These are phyloP conservation scores for Fusarium liriodendri DNA, from an alignment of 2,329 filamentous ascomycete species.

Conservation along the genomic window DNA sequence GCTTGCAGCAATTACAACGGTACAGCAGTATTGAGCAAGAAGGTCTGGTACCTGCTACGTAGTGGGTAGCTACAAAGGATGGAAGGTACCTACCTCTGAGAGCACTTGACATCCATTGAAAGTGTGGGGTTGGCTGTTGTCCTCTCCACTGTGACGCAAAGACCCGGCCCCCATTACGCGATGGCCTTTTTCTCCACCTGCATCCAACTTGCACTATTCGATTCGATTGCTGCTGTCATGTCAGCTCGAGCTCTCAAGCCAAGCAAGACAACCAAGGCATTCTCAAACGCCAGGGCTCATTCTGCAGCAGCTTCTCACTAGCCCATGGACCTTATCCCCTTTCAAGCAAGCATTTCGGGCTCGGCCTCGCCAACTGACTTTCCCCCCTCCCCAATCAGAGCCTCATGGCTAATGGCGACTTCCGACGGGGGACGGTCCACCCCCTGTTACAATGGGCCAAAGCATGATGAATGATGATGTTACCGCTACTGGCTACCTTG, in stretches of 20 bases:
- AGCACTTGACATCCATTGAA: not conserved
- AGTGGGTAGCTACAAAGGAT: not conserved
- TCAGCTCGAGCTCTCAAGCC: not conserved
- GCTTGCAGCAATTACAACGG: not conserved
- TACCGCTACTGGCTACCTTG: not conserved
- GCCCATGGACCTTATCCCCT: not conserved
- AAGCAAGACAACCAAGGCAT: not conserved
- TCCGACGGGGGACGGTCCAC: not conserved
- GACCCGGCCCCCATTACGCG: conserved; percentile 30
- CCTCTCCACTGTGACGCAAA: conserved; percentile 37
- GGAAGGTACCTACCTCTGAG: not conserved
- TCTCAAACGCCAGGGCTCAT: not conserved
- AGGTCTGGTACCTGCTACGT: not conserved
- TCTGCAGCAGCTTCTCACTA: not conserved
- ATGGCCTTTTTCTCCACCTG: conserved; percentile 3
- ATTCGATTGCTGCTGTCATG: not conserved
- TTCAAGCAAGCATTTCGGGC: not conserved
- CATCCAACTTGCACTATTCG: not conserved
- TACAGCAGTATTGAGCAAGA: not conserved
- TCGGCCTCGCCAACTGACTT: not conserved
- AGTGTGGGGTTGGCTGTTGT: conserved; percentile 1
- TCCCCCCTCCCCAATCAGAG: not conserved
- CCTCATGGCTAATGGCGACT: not conserved
- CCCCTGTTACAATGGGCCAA: conserved; percentile 15
- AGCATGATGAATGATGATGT: conserved; percentile 35